Base-by-base conservation (phyloP, 1,139 yeast genomes). In the Yamadazyma siamensis region DNA sequence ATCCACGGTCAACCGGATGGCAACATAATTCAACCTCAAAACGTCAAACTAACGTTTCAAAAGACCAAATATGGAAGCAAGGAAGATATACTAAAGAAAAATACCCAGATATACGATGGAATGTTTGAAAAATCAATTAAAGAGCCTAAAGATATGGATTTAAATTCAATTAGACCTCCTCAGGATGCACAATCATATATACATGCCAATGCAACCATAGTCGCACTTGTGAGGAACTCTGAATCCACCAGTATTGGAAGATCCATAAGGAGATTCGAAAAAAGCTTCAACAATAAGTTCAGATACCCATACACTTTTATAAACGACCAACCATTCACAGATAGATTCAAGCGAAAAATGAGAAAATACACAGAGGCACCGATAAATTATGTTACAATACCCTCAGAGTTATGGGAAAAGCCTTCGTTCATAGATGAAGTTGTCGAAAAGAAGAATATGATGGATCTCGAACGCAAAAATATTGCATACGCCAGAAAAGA, bases 231-330 rank as follows among this genome's bases (percentile, higher is more conserved):
- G 8, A 61, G 88, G 34, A 83, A 84, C 49, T 47, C 68, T 5
- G 95, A 86, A 48, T 50, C 69, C 12, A 46, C 44, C 0, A 67
- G 57, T 2, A 67, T 85, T 11, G 52, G 73, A 0, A 45, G 47
- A 9, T 71, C 94, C 2, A 75, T 86, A 33, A 49, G 52, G 28
- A 71, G 69, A 42, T 70, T 86, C 22, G 94, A 86, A 48, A 54
- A 54, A 16, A 67, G 64, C 4, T 86, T 87, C 60, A 87, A 87
- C 50, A 42, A 56, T 17, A 79, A 82, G 49, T 86, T 77, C 53
- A 67, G 71, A 30, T 86, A 86, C 49, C 94, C 95, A 0, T 85
- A 86, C 65, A 83, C 86, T 2, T 84, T 86, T 47, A 52, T 86
- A 30, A 86, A 85, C 50, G 94, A 86, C 47, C 66, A 62, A 34